A percentile compares a stretch with the other conserved stretches of the same genome.
These are phyloP conservation scores for Marchantia polymorpha DNA, from an alignment of 225 moss, liverwort and hornwort species.

Conservation along the genomic window DNA sequence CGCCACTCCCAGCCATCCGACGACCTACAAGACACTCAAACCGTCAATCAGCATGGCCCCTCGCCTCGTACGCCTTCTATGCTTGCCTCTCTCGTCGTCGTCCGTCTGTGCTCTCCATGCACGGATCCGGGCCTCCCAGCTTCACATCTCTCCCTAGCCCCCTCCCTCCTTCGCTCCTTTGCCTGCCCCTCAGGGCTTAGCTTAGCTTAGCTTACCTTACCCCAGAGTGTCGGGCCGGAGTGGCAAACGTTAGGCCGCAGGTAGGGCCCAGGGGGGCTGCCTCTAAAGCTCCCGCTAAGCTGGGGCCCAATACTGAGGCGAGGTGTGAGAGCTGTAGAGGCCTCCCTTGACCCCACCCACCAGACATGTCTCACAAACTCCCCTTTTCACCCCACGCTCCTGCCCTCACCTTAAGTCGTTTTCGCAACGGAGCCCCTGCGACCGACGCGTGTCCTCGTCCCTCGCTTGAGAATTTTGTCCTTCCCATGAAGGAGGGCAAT, in stretches of 20 bases:
- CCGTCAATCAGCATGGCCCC: not conserved
- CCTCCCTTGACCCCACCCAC: constrained; percentile 5
- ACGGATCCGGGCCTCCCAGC: not conserved
- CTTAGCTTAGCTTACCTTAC: too few species aligned
- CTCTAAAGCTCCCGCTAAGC: not conserved
- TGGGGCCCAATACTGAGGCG: not conserved
- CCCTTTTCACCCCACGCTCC: not conserved
- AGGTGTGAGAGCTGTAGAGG: constrained; percentile 1
- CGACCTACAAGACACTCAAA: constrained; percentile 1
- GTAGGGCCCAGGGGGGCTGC: not conserved
- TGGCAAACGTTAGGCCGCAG: not conserved
- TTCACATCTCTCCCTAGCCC: too few species aligned
- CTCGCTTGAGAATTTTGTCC: not conserved
- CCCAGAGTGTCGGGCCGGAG: too few species aligned
- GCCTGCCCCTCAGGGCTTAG: too few species aligned
- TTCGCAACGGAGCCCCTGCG: not conserved
- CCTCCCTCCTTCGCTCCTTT: too few species aligned
- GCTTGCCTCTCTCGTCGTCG: not conserved
- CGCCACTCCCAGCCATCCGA: not conserved
- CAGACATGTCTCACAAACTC: constrained; percentile 13
- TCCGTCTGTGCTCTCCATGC: not conserved
- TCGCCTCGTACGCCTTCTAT: not conserved
- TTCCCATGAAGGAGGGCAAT: constrained; percentile 5
- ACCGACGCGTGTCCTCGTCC: not conserved
- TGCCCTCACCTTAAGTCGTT: not conserved